Conservation (phyloP, 768 basidiomycete genomes). For the Steccherinum ochraceum region DNA sequence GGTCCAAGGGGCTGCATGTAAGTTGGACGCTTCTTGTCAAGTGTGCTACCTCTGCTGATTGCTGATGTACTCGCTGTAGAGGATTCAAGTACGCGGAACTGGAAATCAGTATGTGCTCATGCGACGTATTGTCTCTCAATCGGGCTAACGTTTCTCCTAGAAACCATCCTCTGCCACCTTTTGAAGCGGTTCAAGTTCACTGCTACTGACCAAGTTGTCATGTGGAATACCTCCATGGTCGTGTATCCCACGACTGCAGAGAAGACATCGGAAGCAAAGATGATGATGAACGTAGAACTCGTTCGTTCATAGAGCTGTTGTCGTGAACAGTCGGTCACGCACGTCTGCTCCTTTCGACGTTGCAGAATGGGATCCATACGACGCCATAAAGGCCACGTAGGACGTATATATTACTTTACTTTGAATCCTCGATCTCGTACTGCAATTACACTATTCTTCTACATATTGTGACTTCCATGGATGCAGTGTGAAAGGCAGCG, state of each 20-base stretch:
- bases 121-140: not conserved
- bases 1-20: slow-evolving; percentile 12
- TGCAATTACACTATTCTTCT: too few relatives aligned
- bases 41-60: not conserved
- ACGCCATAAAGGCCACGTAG: too few relatives aligned
- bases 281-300: not conserved
- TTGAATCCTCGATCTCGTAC: too few relatives aligned
- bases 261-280: not conserved
- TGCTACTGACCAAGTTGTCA: not conserved
- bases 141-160: not conserved
- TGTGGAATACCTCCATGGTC: not conserved
- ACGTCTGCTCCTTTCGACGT: too few relatives aligned
- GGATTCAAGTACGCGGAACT: slow-evolving; percentile 19
- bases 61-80: slow-evolving; percentile 6
- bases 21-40: not conserved
- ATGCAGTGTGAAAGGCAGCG: too few relatives aligned
- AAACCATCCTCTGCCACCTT: not conserved
- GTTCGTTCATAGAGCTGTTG: too few relatives aligned
- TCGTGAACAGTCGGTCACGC: too few relatives aligned
- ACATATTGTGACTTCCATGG: too few relatives aligned
- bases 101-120: slow-evolving; percentile 16
- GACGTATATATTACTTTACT: too few relatives aligned
- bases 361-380: too few relatives aligned
- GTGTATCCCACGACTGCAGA: not conserved
- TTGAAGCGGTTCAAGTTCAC: not conserved